Percentiles rank a stretch among this genome's conserved stretches.
phyloP scores from a whole-genome alignment of 441 rosid genomes.

The Isatis lusitanica region DNA sequence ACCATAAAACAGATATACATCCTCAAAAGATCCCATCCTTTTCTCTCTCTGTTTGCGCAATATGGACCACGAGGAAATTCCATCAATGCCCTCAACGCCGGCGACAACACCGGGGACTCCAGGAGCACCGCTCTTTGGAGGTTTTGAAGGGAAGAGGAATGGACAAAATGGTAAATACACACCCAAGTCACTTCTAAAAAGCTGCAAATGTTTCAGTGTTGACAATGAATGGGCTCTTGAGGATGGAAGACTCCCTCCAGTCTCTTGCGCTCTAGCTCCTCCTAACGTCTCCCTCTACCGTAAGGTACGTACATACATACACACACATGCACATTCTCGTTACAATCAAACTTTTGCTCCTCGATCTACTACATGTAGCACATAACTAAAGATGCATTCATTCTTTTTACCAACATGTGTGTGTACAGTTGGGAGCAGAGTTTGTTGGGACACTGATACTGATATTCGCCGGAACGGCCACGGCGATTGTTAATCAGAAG shows the following conservation, averaged over 20 bases:
- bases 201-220: conserved; percentile 68
- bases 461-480: conserved; percentile 75
- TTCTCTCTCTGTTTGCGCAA: not conserved
- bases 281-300: conserved; percentile 73
- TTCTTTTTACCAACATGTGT: not conserved
- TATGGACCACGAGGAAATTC: conserved; percentile 70
- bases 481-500: conserved; percentile 84
- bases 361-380: not conserved
- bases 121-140: conserved; percentile 87
- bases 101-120: conserved; percentile 84
- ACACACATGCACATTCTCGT: not conserved
- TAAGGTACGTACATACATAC: conserved; percentile 50
- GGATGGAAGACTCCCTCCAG: conserved; percentile 73
- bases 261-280: conserved; percentile 68
- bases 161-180: conserved; percentile 37
- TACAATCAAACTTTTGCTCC: not conserved
- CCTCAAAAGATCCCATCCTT: not conserved
- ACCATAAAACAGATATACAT: not conserved
- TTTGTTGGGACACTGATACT: conserved; percentile 82
- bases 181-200: conserved; percentile 58
- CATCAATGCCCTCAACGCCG: conserved; percentile 79
- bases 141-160: conserved; percentile 46
- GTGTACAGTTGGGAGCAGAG: conserved; percentile 79
- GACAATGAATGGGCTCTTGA: conserved; percentile 74
- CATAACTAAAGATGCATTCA: not conserved